Base-by-base conservation (phyloP, 805 yeast genomes). In the Wickerhamiella parazyma region DNA sequence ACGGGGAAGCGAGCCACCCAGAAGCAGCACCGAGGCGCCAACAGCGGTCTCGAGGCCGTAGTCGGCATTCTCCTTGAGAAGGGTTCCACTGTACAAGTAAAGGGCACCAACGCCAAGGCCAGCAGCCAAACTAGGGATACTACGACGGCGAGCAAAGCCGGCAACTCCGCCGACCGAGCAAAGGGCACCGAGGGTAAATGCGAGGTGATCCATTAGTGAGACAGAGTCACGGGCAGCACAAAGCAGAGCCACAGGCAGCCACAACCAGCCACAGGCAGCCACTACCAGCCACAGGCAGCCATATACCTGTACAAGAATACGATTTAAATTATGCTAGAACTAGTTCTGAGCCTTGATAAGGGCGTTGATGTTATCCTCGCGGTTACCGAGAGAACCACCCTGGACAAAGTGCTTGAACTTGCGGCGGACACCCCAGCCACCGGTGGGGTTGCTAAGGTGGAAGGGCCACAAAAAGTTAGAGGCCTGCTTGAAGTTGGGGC, bases 381-480 rank as follows among this genome's bases (percentile, higher is more conserved):
- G 82, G 93, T 85, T 85, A 81, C 95, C 95, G 70, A 85, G 78
- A 75, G 91, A 80, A 80, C 95, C 95, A 76, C 94, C 94, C 75
- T 83, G 93, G 77, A 85, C 80, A 68, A 81, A 85, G 75, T 85
- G 94, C 75, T 78, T 78, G 93, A 85, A 85, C 78, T 85, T 85
- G 80, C 94, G 85, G 70, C 78, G 74, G 58, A 82, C 82, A 76
- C 94, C 89, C 94, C 93, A 85, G 71, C 95, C 95, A 73, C 95
- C 95, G 70, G 76, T 76, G 71, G 95, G 95, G 80, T 81, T 83
- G 61, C 94, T 83, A 68, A 85, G 78, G 75, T 82, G 78, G 89
- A 85, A 85, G 74, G 95, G 95, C 93, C 94, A 84, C 72, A 85
- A 76, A 78, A 85, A 85, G 93, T 84, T 85, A 87, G 82, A 83